Percentiles rank a stretch among this genome's conserved stretches.
These are phyloP conservation scores for Phoma herbarum DNA, from an alignment of 2,329 filamentous ascomycete genomes.

Conservation along the genomic window DNA sequence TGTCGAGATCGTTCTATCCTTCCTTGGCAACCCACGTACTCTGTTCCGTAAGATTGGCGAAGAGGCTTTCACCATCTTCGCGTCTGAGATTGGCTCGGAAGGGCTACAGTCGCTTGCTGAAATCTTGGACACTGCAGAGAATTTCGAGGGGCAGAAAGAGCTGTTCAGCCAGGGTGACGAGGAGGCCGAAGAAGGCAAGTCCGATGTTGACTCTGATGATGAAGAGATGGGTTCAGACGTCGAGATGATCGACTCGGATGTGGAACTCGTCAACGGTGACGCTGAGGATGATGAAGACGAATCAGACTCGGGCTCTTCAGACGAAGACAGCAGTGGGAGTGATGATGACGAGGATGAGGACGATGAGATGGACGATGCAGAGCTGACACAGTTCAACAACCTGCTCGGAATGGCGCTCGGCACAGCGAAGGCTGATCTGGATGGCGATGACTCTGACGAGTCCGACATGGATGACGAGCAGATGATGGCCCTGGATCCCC, in stretches of 20 bases:
- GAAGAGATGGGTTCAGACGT: conserved; percentile 57
- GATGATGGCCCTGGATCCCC: conserved; percentile 88
- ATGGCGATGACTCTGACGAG: conserved; percentile 68
- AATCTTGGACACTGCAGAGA: conserved; percentile 82
- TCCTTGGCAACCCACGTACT: conserved; percentile 84
- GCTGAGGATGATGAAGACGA: conserved; percentile 39
- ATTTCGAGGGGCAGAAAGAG: conserved; percentile 80
- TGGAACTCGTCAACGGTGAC: conserved; percentile 33
- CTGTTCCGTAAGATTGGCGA: conserved; percentile 87
- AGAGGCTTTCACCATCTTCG: conserved; percentile 87
- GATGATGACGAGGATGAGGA: conserved; percentile 49
- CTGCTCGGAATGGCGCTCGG: conserved; percentile 81
- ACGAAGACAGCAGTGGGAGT: conserved; percentile 36
- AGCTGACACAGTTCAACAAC: conserved; percentile 72
- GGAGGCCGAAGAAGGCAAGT: conserved; percentile 52
- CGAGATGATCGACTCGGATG: conserved; percentile 52
- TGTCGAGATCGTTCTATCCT: conserved; percentile 88
- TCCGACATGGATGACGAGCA: conserved; percentile 94
- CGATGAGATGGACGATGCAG: conserved; percentile 61
- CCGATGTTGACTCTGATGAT: conserved; percentile 58
- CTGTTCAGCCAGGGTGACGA: conserved; percentile 74
- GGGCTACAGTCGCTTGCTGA: conserved; percentile 74
- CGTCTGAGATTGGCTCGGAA: conserved; percentile 74
- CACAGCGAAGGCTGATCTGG: conserved; percentile 64
- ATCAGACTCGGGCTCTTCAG: conserved; percentile 26